Base-by-base conservation (phyloP, 768 basidiomycete genomes). In the Tylopilus sp. region DNA sequence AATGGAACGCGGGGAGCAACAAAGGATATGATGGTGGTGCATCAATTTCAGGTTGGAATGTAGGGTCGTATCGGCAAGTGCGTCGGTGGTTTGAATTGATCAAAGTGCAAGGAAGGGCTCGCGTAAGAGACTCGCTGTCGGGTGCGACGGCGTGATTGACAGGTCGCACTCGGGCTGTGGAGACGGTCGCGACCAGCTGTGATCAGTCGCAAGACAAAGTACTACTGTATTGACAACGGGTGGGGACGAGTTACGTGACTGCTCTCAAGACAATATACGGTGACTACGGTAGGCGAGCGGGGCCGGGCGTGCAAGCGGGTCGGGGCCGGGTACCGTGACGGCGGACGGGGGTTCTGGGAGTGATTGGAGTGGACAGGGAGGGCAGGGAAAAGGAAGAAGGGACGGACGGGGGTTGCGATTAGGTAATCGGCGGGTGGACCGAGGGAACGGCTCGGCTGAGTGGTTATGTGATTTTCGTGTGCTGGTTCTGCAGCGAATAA, bases 391-490 rank as follows among this genome's bases (percentile, higher is more conserved):
- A 43, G 26, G 45, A 47, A 55, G 31, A 21, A 4, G 7, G 6
- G 14, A 33, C 16, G 31, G 10, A 13, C 36, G 14, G 30, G 26
- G 48, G 29, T 17, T 4, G 12, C 28, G 19, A 30, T 52, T 37
- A 52, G 2, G 10, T 52, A 52, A 66, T 45, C 45, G 0, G 37
- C 34, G 52, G 50, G 29, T n/a, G 26, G 2, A 24, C 60, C 59
- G 55, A 53, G 24, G 22, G 28, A 14, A 4, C 22, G 59, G 59
- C 55, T 60, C 60, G 60, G 54, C 33, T 61, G 57, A 53, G 40
- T 48, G 52, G 52, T 42, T 43, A 29, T 43, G 42, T 43, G 41
- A 26, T 38, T 38, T 38, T 38, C 37, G 13, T 5, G 58, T 63
- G 52, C 38, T 34, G 22, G 38, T 13, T 26, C 5, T 19, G 30